Conservation (phyloP, 768 basidiomycete species). For the Termitomyces sp. region DNA sequence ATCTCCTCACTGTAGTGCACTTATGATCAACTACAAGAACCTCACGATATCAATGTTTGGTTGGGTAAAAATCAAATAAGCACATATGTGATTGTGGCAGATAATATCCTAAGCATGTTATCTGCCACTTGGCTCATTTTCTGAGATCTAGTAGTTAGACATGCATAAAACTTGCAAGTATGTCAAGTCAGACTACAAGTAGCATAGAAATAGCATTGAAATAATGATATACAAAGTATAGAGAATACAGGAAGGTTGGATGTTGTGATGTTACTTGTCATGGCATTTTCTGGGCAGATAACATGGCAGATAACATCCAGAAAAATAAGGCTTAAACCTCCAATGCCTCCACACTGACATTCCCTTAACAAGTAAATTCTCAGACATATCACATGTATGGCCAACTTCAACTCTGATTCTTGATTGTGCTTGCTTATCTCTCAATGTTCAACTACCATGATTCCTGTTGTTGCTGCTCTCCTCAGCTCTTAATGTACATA, state of each 20-base stretch:
- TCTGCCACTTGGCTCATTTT: background rate
- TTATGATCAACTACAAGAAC: background rate
- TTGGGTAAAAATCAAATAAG: background rate
- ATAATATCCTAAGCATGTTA: background rate
- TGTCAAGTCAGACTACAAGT: background rate
- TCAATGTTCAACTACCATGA: too few species aligned
- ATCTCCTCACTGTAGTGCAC: background rate
- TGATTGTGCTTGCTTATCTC: too few species aligned
- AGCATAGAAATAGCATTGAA: too few species aligned
- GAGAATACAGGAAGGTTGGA: too few species aligned
- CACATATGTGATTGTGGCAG: background rate
- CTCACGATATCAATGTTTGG: background rate
- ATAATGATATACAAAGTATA: background rate
- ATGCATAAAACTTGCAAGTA: background rate
- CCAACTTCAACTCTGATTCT: too few species aligned
- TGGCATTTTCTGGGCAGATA: background rate
- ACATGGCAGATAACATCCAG: background rate
- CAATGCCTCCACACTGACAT: too few species aligned
- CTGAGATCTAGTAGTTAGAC: background rate
- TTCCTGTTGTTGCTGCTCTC: too few species aligned
- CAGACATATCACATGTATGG: too few species aligned
- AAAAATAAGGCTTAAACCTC: background rate
- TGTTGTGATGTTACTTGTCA: too few species aligned
- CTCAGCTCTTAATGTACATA: too few species aligned
- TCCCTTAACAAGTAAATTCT: too few species aligned